Evolutionary conservation across 2,329 filamentous ascomycete genomes (phyloP), one percentile per base, ranked within the genome.

Genomic region (Parasarocladium wereldwijsianum): DNA sequence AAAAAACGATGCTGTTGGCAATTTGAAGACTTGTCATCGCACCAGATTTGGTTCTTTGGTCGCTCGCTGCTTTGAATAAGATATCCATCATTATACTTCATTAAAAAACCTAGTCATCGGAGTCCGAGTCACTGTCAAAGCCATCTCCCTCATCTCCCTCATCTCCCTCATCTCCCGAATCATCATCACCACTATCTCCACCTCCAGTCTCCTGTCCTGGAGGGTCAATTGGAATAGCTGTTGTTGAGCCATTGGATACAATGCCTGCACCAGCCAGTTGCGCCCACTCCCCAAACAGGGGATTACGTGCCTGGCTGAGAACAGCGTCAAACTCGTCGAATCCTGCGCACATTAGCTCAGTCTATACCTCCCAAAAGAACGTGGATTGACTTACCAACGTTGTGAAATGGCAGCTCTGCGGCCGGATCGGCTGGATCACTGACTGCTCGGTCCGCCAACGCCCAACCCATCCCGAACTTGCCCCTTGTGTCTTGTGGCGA

Each of bases 271-370:
- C 27, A 21, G 27, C 27, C 8, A 29, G 27, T 22, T 29, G 27
- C 8, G 27, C 27, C 27, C 27, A 29, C 13, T 29, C 27, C 5
- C 27, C 27, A 14, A 29, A 29, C 14, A 29, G 18, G 5, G 27
- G 27, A 19, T 22, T 29, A 11, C 27, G 21, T 9, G 27, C 27
- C 13, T 29, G 27, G 13, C 27, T 29, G 4, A 29, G 19, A 9
- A 29, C 17, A n/a, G 27, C 27, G 12, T 29, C 27, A 12, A 29
- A 29, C n/a, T 29, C 27, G n/a, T 29, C 27, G 27, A 29, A 29
- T 10, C 27, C 27, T 29, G 19, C 10, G 9, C n/a, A n/a, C n/a
- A n/a, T n/a, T n/a, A n/a, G n/a, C n/a, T n/a, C n/a, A n/a, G n/a
- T n/a, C n/a, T n/a, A n/a, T n/a, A n/a, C n/a, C n/a, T n/a, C n/a